Conservation (phyloP, 2,329 filamentous ascomycete genomes). For the Neonectria coccinea region DNA sequence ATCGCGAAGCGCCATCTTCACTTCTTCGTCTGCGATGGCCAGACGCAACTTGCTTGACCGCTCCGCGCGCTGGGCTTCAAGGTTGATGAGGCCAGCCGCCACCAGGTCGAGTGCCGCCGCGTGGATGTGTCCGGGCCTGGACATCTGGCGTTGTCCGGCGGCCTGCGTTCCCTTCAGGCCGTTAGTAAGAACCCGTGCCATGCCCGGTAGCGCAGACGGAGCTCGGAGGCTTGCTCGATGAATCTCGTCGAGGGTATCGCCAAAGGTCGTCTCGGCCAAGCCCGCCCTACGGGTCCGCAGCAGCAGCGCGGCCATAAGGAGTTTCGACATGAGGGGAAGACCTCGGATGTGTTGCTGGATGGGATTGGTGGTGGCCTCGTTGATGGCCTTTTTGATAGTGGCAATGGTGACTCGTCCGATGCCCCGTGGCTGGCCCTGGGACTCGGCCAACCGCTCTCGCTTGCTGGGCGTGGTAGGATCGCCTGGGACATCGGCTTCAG, state of each 20-base stretch:
- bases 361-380: slow-evolving; percentile 92
- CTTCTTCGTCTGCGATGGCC: slow-evolving; percentile 89
- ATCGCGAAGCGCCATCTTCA: slow-evolving; percentile 87
- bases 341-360: slow-evolving; percentile 88
- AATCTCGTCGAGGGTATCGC: slow-evolving; percentile 86
- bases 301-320: slow-evolving; percentile 86
- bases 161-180: slow-evolving; percentile 45
- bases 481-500: slow-evolving; percentile 74
- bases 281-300: slow-evolving; percentile 84
- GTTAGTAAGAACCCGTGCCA: slow-evolving; percentile 51
- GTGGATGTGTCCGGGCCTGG: slow-evolving; percentile 63
- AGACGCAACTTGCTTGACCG: slow-evolving; percentile 88
- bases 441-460: slow-evolving; percentile 45
- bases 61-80: slow-evolving; percentile 85
- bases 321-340: slow-evolving; percentile 83
- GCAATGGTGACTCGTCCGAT: slow-evolving; percentile 82
- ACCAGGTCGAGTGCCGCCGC: slow-evolving; percentile 84
- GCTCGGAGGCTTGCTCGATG: slow-evolving; percentile 54
- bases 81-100: slow-evolving; percentile 86
- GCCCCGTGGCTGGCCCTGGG: slow-evolving; percentile 44
- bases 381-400: slow-evolving; percentile 93
- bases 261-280: slow-evolving; percentile 86
- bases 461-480: slow-evolving; percentile 74
- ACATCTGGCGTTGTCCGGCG: slow-evolving; percentile 46
- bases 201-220: slow-evolving; percentile 51